A percentile compares a stretch with the other conserved stretches of the same genome.
phyloP scores from a whole-genome alignment of 1,139 yeast species.

The Citeromyces hawaiiensis region DNA sequence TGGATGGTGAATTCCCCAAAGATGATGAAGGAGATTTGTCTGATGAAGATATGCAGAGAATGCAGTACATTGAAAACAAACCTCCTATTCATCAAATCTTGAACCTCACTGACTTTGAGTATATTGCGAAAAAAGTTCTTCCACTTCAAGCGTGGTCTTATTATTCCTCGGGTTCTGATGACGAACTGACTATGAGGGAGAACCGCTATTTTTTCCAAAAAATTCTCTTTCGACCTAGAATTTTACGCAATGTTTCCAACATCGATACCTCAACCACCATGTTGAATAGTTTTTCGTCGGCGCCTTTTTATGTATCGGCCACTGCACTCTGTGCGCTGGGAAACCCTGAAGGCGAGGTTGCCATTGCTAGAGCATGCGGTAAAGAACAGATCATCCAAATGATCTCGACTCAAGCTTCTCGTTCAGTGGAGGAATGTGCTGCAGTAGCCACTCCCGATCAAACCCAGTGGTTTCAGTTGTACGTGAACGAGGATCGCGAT shows the following conservation, averaged over 20 bases:
- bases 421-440: constrained; percentile 60
- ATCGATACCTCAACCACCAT: constrained; percentile 30
- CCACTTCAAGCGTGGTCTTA: constrained; percentile 82
- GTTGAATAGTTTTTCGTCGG: constrained; percentile 32
- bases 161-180: constrained; percentile 86
- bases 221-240: constrained; percentile 71
- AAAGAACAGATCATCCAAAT: constrained; percentile 59
- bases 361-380: constrained; percentile 63
- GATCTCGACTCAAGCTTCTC: constrained; percentile 72
- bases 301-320: constrained; percentile 71
- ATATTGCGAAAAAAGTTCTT: constrained; percentile 66
- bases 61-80: constrained; percentile 24
- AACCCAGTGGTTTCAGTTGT: constrained; percentile 84
- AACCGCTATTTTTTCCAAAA: constrained; percentile 84
- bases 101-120: constrained; percentile 72
- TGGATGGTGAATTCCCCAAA: constrained; percentile 21
- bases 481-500: constrained; percentile 62
- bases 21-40: constrained; percentile 19
- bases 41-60: constrained; percentile 18
- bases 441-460: constrained; percentile 39
- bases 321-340: constrained; percentile 77
- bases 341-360: constrained; percentile 72
- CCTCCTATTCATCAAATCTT: constrained; percentile 61
- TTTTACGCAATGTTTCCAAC: constrained; percentile 55
- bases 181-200: constrained; percentile 79